A percentile compares a stretch with the other conserved stretches of the same genome.
Conservation (phyloP, 2,329 filamentous ascomycete genomes). For the Calonectria pseudoturangicola region DNA sequence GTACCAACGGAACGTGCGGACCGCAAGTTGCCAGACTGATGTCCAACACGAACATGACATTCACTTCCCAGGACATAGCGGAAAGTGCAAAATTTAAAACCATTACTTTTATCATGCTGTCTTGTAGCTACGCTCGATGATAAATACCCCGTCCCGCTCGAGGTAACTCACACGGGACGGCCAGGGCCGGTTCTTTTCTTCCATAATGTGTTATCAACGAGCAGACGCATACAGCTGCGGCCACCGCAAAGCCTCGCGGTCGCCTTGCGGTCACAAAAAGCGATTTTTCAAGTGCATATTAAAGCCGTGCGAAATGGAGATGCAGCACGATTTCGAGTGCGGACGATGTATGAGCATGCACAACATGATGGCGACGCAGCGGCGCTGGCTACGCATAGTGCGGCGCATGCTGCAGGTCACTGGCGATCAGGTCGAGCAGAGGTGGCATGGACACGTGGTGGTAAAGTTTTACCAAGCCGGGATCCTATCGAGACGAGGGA, state of each 20-base stretch:
- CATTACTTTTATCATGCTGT: background rate
- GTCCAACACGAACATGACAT: background rate
- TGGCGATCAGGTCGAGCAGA: conserved; percentile 17
- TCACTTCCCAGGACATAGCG: background rate
- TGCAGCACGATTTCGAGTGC: conserved; percentile 9
- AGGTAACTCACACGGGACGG: background rate
- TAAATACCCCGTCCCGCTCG: background rate
- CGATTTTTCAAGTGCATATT: conserved; percentile 22
- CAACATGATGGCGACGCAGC: background rate
- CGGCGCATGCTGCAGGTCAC: conserved; percentile 10
- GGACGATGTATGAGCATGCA: conserved; percentile 14
- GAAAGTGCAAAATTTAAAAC: background rate
- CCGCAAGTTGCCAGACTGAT: too few relatives aligned
- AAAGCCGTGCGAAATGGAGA: conserved; percentile 13
- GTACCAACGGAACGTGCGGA: background rate
- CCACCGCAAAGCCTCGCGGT: conserved; percentile 54
- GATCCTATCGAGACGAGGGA: conserved; percentile 1
- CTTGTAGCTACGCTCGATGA: background rate
- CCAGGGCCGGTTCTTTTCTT: background rate
- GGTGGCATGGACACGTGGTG: conserved; percentile 16
- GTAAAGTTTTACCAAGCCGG: conserved; percentile 8
- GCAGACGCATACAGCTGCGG: conserved; percentile 52
- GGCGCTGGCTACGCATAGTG: background rate
- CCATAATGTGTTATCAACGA: conserved; percentile 34
- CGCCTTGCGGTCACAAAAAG: conserved; percentile 49